These are phyloP conservation scores for Saccharomyces mikatae DNA, from an alignment of 805 yeast genomes.

Conservation along the genomic window DNA sequence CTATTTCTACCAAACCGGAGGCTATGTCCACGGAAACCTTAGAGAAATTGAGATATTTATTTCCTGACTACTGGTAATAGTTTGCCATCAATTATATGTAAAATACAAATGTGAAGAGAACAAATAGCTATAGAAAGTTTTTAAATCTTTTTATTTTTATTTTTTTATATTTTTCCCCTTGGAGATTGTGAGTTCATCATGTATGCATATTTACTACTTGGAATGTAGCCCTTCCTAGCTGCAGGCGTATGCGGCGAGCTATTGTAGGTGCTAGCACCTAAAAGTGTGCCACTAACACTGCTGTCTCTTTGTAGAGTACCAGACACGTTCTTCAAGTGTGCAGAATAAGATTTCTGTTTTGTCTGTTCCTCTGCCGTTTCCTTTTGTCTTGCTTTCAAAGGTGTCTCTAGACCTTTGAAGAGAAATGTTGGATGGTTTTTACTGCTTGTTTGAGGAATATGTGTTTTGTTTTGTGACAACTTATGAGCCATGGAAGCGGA, in stretches of 20 bases:
- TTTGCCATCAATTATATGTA: slow-evolving; percentile 2
- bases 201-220: slow-evolving; percentile 30
- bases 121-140: neutral
- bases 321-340: neutral
- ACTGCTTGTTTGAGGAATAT: neutral
- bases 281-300: neutral
- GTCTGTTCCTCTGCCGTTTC: neutral
- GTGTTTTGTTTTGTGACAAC: neutral
- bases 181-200: slow-evolving; percentile 30
- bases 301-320: neutral
- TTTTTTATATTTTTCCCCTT: slow-evolving; percentile 12
- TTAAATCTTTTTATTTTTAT: neutral
- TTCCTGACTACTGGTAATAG: slow-evolving; percentile 83
- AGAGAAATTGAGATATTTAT: slow-evolving; percentile 74
- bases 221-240: slow-evolving; percentile 23
- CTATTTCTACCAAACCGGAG: slow-evolving; percentile 68
- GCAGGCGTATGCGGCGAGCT: neutral
- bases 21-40: slow-evolving; percentile 68
- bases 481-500: neutral
- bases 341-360: neutral
- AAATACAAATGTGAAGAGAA: neutral
- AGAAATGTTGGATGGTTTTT: slow-evolving; percentile 17
- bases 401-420: slow-evolving; percentile 24
- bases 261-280: neutral
- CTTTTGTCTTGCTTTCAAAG: slow-evolving; percentile 13